A percentile compares a stretch with the other conserved stretches of the same genome.
Conservation (phyloP, 495 filamentous ascomycete genomes). For the Aspergillus sparsus region DNA sequence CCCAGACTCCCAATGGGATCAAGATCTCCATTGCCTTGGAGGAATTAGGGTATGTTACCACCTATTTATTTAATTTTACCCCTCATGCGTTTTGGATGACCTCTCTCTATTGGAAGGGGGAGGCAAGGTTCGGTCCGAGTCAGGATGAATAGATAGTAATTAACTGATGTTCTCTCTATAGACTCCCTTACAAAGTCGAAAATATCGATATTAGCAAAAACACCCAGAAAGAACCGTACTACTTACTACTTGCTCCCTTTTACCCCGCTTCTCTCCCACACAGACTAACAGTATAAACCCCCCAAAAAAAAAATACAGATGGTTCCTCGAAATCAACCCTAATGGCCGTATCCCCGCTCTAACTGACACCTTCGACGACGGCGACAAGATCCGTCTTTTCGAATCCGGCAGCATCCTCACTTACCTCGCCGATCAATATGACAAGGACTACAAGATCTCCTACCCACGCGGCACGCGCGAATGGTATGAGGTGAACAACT, state of each 20-base stretch:
- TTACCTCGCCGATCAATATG: slow-evolving; percentile 80
- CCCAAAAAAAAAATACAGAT: slow-evolving; percentile 35
- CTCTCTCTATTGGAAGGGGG: too few species aligned
- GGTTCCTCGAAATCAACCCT: slow-evolving; percentile 91
- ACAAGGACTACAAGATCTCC: slow-evolving; percentile 79
- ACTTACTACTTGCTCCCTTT: too few species aligned
- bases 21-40: slow-evolving; percentile 90
- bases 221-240: slow-evolving; percentile 71
- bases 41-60: slow-evolving; percentile 62
- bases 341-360: slow-evolving; percentile 95
- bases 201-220: slow-evolving; percentile 72
- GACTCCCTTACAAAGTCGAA: slow-evolving; percentile 61
- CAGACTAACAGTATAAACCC: background rate
- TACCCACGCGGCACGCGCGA: slow-evolving; percentile 75
- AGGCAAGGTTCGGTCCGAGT: too few species aligned
- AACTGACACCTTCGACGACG: slow-evolving; percentile 73
- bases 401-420: slow-evolving; percentile 86
- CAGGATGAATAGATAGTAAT: too few species aligned
- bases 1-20: slow-evolving; percentile 57
- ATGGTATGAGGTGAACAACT: slow-evolving; percentile 76
- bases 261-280: background rate
- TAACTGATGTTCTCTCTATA: slow-evolving; percentile 19
- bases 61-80: background rate
- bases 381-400: slow-evolving; percentile 73
- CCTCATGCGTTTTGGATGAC: too few species aligned